These are phyloP conservation scores for Tetraselmis chui DNA, from an alignment of 139 green algal species.

Conservation along the genomic window DNA sequence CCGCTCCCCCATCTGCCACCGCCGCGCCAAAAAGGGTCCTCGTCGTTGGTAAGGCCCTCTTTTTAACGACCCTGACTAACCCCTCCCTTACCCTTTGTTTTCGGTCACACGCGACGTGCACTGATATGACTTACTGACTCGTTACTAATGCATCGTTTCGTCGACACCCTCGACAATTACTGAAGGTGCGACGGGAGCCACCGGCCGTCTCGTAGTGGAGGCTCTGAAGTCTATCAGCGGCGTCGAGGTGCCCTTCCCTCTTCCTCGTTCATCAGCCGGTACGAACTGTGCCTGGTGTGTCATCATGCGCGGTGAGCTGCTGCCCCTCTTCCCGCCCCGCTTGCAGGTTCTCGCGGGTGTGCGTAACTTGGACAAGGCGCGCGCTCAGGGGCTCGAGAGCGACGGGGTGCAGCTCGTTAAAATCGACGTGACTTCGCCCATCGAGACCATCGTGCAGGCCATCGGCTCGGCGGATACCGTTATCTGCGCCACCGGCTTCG, in stretches of 20 bases:
- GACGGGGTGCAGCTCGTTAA: neutral
- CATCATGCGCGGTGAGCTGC: neutral
- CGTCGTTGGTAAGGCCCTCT: neutral
- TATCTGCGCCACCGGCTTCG: constrained; percentile 22
- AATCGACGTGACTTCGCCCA: constrained; percentile 7
- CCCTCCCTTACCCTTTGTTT: no score
- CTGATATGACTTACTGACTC: neutral
- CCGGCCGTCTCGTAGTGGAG: neutral
- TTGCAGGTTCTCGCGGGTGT: neutral
- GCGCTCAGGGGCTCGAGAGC: neutral
- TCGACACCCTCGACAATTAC: no score
- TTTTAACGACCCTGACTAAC: no score
- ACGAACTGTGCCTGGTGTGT: neutral
- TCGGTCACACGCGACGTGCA: neutral
- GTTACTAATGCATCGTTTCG: neutral
- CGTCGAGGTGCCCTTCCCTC: neutral
- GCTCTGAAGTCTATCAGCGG: neutral
- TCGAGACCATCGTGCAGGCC: neutral
- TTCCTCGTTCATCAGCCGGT: neutral
- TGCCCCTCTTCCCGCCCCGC: no score
- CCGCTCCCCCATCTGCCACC: no score
- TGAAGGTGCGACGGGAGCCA: neutral
- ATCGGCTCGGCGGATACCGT: constrained; percentile 8
- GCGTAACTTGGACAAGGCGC: neutral
- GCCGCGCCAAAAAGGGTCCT: neutral